Evolutionary conservation across 768 basidiomycete genomes (phyloP).

Genomic region (Steccherinum ochraceum): DNA sequence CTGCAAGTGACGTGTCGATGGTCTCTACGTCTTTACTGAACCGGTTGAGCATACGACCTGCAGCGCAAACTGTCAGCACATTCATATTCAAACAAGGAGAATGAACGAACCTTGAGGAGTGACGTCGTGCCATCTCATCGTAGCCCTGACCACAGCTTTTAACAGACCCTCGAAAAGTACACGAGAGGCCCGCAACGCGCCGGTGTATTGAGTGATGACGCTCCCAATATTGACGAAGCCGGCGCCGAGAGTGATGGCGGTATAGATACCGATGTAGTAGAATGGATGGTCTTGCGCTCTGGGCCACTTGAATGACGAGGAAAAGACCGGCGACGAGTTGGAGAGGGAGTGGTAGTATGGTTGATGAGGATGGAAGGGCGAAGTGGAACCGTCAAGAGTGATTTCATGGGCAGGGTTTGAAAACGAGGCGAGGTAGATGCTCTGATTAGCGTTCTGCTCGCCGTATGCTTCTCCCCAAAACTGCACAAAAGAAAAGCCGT

Average conservation of each 20-base stretch:
- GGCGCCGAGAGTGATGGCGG: conserved; percentile 47
- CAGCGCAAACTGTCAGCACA: conserved; percentile 62
- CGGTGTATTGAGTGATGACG: conserved; percentile 52
- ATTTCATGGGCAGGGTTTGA: conserved; percentile 21
- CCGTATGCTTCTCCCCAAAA: conserved; percentile 66
- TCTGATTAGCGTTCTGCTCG: conserved; percentile 18
- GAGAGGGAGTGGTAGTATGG: conserved; percentile 5
- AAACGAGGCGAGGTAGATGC: conserved; percentile 14
- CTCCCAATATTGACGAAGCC: conserved; percentile 42
- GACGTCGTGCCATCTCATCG: conserved; percentile 80
- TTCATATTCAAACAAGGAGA: too few relatives aligned
- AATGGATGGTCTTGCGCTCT: conserved; percentile 53
- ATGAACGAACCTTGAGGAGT: conserved; percentile 86
- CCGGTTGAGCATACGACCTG: not conserved
- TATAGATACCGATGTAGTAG: conserved; percentile 68
- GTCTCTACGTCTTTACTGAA: conserved; percentile 70
- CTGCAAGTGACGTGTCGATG: conserved; percentile 67
- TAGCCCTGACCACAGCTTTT: conserved; percentile 67
- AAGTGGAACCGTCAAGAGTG: conserved; percentile 15
- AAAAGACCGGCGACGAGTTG: not conserved
- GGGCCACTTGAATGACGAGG: conserved; percentile 30
- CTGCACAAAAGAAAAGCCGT: too few relatives aligned
- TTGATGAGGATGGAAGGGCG: conserved; percentile 16
- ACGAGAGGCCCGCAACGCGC: conserved; percentile 36
- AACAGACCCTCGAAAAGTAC: conserved; percentile 46